Evolutionary conservation across 352 stramenopile species (phyloP), one percentile per base, ranked within the genome.

Genomic region (Phytophthora tentaculata): DNA sequence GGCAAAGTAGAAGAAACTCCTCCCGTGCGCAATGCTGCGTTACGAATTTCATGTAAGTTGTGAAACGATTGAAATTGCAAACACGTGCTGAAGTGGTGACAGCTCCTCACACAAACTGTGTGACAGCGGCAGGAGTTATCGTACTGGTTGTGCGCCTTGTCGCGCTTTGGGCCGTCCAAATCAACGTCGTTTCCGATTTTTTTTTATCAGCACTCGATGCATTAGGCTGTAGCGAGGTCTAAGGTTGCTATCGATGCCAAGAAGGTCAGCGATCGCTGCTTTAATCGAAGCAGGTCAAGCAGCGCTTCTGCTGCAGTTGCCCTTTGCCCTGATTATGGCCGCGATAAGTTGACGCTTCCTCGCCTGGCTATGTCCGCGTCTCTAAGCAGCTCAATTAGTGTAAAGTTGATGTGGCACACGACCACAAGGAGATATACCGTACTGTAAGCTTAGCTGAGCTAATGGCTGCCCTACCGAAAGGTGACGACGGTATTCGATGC

Each of bases 391-490:
- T 14, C 2, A 37, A 43, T 43, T 43, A 9, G 35, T 43, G 35
- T 43, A 43, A 43, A 43, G 4, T 43, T 43, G 35, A n/a, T 43
- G 35, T 43, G 35, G 12, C 35, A 43, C 13, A 19, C 14, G 12
- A 39, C 28, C 32, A 39, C 4, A 10, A 39, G 4, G 48, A n/a
- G n/a, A n/a, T n/a, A n/a, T n/a, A n/a, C n/a, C n/a, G n/a, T n/a
- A n/a, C n/a, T n/a, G n/a, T n/a, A n/a, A n/a, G n/a, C n/a, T n/a
- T n/a, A n/a, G n/a, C n/a, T n/a, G n/a, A n/a, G n/a, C 28, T 48
- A n/a, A 67, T 67, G 51, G 19, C 52, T 9, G n/a, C 49, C 4
- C 35, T 74, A 24, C 55, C 67, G 14, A 74, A 67, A 74, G 61
- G 67, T 74, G 54, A 55, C 37, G 51, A 24, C 20, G 12, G 8